These are phyloP conservation scores for Metschnikowia picachoensis DNA, from an alignment of 805 yeast genomes.

Conservation along the genomic window DNA sequence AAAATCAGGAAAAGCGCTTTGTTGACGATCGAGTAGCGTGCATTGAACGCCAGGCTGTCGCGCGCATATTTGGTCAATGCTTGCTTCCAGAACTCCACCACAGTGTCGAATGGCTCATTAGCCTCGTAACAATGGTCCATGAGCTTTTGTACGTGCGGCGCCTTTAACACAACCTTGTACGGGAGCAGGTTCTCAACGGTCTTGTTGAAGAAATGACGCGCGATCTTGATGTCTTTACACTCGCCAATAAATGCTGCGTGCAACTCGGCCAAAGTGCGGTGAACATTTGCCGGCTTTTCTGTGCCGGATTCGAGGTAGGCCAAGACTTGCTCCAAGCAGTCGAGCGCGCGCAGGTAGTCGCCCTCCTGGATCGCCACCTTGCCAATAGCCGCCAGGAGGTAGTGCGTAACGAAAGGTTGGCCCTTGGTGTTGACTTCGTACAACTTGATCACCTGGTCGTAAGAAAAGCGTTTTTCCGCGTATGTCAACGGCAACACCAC, in stretches of 20 bases:
- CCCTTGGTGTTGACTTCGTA: constrained; percentile 43
- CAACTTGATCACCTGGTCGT: constrained; percentile 56
- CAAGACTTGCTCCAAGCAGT: constrained; percentile 58
- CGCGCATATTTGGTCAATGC: constrained; percentile 51
- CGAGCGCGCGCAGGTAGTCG: constrained; percentile 62
- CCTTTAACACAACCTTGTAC: constrained; percentile 65
- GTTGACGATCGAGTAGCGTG: constrained; percentile 69
- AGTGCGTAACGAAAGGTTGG: constrained; percentile 28
- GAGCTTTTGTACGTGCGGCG: constrained; percentile 65
- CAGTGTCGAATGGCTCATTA: constrained; percentile 54
- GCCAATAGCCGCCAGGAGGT: constrained; percentile 67
- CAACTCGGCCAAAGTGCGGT: constrained; percentile 61
- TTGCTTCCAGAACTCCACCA: constrained; percentile 59
- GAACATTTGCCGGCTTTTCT: constrained; percentile 19
- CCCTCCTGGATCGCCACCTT: constrained; percentile 65
- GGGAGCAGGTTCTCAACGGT: constrained; percentile 71
- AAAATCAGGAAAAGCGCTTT: constrained; percentile 66
- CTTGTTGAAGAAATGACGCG: constrained; percentile 70
- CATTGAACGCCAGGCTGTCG: constrained; percentile 45
- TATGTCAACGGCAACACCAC: constrained; percentile 64
- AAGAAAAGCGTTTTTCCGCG: constrained; percentile 54
- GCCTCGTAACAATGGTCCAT: constrained; percentile 56
- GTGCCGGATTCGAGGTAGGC: constrained; percentile 39
- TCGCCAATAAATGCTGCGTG: constrained; percentile 77
- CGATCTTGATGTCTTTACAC: constrained; percentile 66